These are phyloP conservation scores for Metschnikowia picachoensis DNA, from an alignment of 805 yeast species.

Conservation along the genomic window DNA sequence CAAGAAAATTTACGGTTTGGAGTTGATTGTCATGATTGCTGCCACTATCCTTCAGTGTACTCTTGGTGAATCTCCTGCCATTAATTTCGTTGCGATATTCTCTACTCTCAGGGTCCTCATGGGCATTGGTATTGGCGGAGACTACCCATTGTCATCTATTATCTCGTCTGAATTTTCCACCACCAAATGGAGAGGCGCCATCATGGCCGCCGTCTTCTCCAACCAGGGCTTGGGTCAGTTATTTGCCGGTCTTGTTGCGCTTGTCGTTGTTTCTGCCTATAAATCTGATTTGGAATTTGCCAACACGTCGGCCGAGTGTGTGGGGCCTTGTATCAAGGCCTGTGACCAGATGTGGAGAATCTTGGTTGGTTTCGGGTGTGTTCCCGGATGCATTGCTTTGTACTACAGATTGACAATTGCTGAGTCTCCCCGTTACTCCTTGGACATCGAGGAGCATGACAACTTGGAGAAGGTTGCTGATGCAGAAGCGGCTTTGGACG, in stretches of 20 bases:
- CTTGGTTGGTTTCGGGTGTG: conserved; percentile 82
- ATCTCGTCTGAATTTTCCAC: conserved; percentile 90
- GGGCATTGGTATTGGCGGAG: conserved; percentile 99
- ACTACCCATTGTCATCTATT: conserved; percentile 90
- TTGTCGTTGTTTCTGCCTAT: conserved; percentile 73
- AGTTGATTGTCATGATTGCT: conserved; percentile 76
- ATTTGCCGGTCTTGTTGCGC: conserved; percentile 78
- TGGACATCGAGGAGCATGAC: conserved; percentile 65
- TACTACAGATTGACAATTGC: conserved; percentile 93
- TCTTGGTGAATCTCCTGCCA: conserved; percentile 66
- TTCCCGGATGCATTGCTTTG: conserved; percentile 80
- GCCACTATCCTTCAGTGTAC: conserved; percentile 78
- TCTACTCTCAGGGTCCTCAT: conserved; percentile 75
- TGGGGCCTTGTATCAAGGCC: conserved; percentile 63
- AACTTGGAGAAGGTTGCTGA: conserved; percentile 53
- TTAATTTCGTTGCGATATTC: conserved; percentile 70
- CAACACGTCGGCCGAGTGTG: conserved; percentile 57
- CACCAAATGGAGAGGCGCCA: conserved; percentile 97
- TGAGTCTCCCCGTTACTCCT: conserved; percentile 88
- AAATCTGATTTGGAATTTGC: conserved; percentile 56
- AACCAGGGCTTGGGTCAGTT: conserved; percentile 98
- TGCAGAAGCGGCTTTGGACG: conserved; percentile 42
- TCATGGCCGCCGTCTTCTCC: conserved; percentile 94
- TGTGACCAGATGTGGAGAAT: conserved; percentile 96
- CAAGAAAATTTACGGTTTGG: conserved; percentile 82